phyloP scores from a whole-genome alignment of 2,329 filamentous ascomycete genomes.

The Fusarium albosuccineum region DNA sequence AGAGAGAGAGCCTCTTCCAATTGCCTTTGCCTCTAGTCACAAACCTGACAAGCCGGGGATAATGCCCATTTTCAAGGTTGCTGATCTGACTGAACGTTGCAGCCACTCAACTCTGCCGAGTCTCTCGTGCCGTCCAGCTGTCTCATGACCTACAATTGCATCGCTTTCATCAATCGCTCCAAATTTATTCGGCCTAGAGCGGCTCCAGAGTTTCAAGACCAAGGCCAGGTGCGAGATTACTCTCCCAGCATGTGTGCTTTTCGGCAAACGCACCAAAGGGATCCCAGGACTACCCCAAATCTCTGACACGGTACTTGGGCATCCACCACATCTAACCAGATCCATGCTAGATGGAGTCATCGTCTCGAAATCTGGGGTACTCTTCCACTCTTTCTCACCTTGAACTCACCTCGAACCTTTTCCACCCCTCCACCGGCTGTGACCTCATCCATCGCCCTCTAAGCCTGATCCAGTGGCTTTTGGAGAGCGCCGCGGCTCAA shows the following conservation, averaged over 20 bases:
- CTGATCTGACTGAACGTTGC: background rate
- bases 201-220: background rate
- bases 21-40: background rate
- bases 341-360: constrained; percentile 15
- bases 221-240: background rate
- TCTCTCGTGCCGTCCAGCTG: background rate
- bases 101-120: background rate
- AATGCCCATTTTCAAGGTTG: background rate
- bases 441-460: constrained; percentile 1
- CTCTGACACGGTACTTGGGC: constrained; percentile 6
- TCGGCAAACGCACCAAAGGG: background rate
- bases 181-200: background rate
- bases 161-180: background rate
- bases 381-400: constrained; percentile 11
- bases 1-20: background rate
- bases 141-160: background rate
- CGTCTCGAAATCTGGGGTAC: constrained; percentile 28
- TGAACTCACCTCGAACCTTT: constrained; percentile 17
- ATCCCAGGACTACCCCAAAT: constrained; percentile 4
- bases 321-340: constrained; percentile 9
- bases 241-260: background rate
- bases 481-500: background rate
- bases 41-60: background rate
- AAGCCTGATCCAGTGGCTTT: constrained; percentile 9
- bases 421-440: constrained; percentile 1